A percentile compares a stretch with the other conserved stretches of the same genome.
phyloP scores from a whole-genome alignment of 1,284 basidiomycete genomes.

The Waitea zeae region DNA sequence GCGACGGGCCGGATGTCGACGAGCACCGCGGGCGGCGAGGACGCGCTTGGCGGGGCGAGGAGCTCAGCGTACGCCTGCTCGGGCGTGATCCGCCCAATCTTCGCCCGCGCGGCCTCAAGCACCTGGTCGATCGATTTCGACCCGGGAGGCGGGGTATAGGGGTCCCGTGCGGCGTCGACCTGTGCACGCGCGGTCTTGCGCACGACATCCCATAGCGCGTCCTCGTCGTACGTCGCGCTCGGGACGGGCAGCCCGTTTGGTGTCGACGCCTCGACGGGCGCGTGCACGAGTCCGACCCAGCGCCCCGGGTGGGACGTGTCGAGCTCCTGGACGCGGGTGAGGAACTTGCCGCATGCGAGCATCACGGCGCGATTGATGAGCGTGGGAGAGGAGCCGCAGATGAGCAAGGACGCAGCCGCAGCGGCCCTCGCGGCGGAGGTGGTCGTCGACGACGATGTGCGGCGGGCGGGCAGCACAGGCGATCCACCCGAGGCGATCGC shows the following conservation, averaged over 20 bases:
- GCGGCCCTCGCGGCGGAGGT: conserved; percentile 9
- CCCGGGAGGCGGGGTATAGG: conserved; percentile 39
- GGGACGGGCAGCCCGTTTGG: conserved; percentile 14
- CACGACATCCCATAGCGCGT: conserved; percentile 45
- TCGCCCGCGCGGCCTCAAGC: conserved; percentile 35
- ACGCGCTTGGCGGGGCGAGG: conserved; percentile 29
- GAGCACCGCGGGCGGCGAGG: conserved; percentile 46
- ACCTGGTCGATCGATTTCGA: conserved; percentile 37
- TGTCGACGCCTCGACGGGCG: conserved; percentile 36
- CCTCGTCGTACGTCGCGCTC: conserved; percentile 5
- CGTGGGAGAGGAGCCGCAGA: conserved; percentile 33
- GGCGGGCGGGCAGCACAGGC: conserved; percentile 6
- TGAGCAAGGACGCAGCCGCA: conserved; percentile 16
- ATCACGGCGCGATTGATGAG: conserved; percentile 45
- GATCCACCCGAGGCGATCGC: conserved; percentile 29
- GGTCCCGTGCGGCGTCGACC: too few species aligned
- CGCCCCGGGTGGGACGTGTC: conserved; percentile 17
- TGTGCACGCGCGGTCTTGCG: conserved; percentile 36
- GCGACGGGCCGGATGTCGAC: conserved; percentile 56
- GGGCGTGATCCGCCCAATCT: conserved; percentile 43
- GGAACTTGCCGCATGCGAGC: conserved; percentile 43
- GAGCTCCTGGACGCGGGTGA: conserved; percentile 29
- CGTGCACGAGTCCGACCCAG: conserved; percentile 30
- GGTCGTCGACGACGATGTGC: conserved; percentile 4
- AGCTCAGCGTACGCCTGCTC: conserved; percentile 42